Evolutionary conservation across 345 rosid species (phyloP).

Genomic region (Salix viminalis): DNA sequence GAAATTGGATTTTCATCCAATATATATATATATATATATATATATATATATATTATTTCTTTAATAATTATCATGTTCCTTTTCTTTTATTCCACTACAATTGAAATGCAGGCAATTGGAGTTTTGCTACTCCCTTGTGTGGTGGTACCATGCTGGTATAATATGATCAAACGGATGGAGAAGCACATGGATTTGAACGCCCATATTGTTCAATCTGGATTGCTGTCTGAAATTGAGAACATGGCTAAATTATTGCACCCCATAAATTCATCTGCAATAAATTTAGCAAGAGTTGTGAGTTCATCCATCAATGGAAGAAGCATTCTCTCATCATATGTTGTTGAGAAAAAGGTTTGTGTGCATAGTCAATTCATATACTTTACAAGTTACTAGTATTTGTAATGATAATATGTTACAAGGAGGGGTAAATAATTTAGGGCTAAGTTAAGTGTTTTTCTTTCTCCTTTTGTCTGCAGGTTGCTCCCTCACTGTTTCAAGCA

Average conservation of each 20-base stretch:
- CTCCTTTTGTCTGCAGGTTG: constrained; percentile 27
- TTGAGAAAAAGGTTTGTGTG: constrained; percentile 30
- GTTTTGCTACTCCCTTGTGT: constrained; percentile 31
- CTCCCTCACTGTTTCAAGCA: constrained; percentile 39
- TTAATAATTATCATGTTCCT: background rate
- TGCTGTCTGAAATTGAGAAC: constrained; percentile 27
- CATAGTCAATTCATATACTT: background rate
- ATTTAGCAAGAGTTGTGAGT: constrained; percentile 23
- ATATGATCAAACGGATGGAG: constrained; percentile 9
- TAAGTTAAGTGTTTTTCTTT: background rate
- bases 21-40: too few relatives aligned
- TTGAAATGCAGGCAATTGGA: constrained; percentile 25
- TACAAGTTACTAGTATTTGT: background rate
- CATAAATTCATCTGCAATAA: constrained; percentile 27
- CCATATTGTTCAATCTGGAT: constrained; percentile 3
- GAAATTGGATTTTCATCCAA: background rate
- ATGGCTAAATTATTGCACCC: constrained; percentile 18
- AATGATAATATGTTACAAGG: background rate
- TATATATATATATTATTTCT: background rate
- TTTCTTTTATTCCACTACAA: background rate
- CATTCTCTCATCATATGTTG: constrained; percentile 12
- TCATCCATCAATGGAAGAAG: constrained; percentile 22
- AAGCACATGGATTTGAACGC: constrained; percentile 6
- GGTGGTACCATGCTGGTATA: constrained; percentile 32
- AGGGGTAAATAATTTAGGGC: background rate